These are phyloP conservation scores for Rhodotorula diobovata DNA, from an alignment of 768 basidiomycete species.

Conservation along the genomic window DNA sequence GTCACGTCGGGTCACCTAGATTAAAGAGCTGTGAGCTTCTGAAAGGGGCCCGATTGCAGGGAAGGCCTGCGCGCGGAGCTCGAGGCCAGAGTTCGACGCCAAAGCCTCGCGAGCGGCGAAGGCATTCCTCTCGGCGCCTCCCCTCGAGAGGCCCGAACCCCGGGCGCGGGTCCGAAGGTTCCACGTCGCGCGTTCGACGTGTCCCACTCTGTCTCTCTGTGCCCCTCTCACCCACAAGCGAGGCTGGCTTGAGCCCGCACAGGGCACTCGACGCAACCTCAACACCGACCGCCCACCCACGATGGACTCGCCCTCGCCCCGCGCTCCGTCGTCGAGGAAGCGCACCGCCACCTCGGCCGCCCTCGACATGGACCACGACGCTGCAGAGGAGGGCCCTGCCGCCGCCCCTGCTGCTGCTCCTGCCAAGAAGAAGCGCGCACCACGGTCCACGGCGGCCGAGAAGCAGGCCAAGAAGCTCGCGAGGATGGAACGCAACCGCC, in stretches of 20 bases:
- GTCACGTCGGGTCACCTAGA: too few species aligned
- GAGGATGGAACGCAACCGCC: conserved; percentile 33
- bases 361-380: not conserved
- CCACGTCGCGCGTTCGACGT: not conserved
- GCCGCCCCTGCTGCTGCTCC: too few species aligned
- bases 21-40: too few species aligned
- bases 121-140: too few species aligned
- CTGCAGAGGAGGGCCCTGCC: too few species aligned
- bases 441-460: conserved; percentile 10
- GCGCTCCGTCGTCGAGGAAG: not conserved
- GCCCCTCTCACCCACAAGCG: too few species aligned
- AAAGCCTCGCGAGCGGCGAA: too few species aligned
- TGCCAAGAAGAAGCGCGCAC: conserved; percentile 10
- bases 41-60: too few species aligned
- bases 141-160: too few species aligned
- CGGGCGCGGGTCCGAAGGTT: too few species aligned
- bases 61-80: too few species aligned
- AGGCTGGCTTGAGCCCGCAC: not conserved
- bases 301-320: not conserved
- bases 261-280: not conserved
- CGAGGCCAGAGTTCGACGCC: too few species aligned
- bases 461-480: conserved; percentile 28
- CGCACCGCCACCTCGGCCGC: conserved; percentile 1
- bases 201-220: not conserved
- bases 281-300: not conserved